phyloP scores from a whole-genome alignment of 805 yeast genomes.

The Pichia sporocuriosa region DNA sequence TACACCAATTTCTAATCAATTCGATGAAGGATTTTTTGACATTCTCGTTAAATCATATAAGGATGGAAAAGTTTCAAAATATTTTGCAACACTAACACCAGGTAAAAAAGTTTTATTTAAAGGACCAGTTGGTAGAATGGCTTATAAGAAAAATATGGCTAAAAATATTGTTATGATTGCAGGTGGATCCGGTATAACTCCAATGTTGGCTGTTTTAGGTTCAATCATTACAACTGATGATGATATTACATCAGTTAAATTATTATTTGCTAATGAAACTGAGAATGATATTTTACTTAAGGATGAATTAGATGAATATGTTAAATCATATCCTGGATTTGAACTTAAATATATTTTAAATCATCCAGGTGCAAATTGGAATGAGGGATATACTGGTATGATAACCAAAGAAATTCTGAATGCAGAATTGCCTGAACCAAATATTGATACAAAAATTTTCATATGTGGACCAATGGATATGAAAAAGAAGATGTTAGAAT shows the following conservation, averaged over 20 bases:
- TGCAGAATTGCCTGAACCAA: slow-evolving; percentile 45
- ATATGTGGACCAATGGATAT: slow-evolving; percentile 73
- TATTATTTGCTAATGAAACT: slow-evolving; percentile 69
- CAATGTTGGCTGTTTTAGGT: slow-evolving; percentile 75
- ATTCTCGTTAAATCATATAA: slow-evolving; percentile 69
- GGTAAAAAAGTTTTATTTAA: slow-evolving; percentile 65
- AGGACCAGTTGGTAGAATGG: slow-evolving; percentile 75
- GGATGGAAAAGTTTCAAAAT: slow-evolving; percentile 61
- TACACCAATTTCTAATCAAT: slow-evolving; percentile 67
- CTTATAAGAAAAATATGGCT: slow-evolving; percentile 51
- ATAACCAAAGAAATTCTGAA: slow-evolving; percentile 53
- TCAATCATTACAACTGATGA: slow-evolving; percentile 62
- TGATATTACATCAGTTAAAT: slow-evolving; percentile 52
- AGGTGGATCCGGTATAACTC: slow-evolving; percentile 89
- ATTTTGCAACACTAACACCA: slow-evolving; percentile 55
- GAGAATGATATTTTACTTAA: slow-evolving; percentile 69
- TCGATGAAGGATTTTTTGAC: slow-evolving; percentile 69
- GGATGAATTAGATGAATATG: slow-evolving; percentile 66
- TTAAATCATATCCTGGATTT: slow-evolving; percentile 55
- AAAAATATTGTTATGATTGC: slow-evolving; percentile 64
- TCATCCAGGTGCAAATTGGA: slow-evolving; percentile 46
- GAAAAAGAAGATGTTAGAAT: slow-evolving; percentile 46
- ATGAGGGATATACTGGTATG: slow-evolving; percentile 42
- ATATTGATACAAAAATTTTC: slow-evolving; percentile 47
- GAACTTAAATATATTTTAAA: slow-evolving; percentile 53